Base-by-base conservation (phyloP, 2,329 filamentous ascomycete genomes). In the Claviceps fusiformis region DNA sequence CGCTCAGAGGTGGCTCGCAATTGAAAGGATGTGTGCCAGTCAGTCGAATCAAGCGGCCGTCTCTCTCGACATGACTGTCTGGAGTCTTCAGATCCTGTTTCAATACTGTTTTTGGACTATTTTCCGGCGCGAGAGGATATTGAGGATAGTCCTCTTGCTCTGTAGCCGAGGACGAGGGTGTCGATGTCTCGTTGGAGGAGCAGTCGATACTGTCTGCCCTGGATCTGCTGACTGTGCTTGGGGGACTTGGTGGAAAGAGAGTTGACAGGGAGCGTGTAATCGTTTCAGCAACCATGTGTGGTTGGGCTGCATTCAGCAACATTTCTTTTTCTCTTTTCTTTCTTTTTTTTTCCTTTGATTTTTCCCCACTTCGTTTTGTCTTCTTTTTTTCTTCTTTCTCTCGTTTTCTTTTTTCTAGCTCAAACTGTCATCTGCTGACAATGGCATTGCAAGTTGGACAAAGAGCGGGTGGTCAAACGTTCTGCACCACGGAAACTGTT, bases 21-120 rank as follows among this genome's bases (percentile, higher is more conserved):
- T 96, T 96, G 74, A 95, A 95, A 1, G 91, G 91, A 68, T 95
- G 91, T 6, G 88, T 79, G 29, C 91, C 91, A 11, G 91, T 96
- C 15, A 96, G 74, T 52, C 91, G 80, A 60, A 96, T 93, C 17
- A 96, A 75, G 45, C 90, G 79, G 1, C 86, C 76, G 70, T 95
- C 90, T 67, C 91, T 78, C 27, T 83, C 77, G 24, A 96, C 87
- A 73, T 92, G 88, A 60, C 71, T 75, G 65, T 96, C 91, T 9
- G 91, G 91, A 0, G 90, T 96, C 59, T 86, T 85, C 59, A 87
- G 75, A 66, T 95, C 90, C 63, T 88, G 71, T n/a, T 82, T 75
- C 6, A 95, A 74, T 13, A 93, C 79, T 46, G 77, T 71, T 50
- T 78, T 82, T 5, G 81, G 75, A 50, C 68, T 76, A 5, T 81